Base-by-base conservation (phyloP, 2,329 filamentous ascomycete genomes). In the Stagonosporopsis chrysanthemi region DNA sequence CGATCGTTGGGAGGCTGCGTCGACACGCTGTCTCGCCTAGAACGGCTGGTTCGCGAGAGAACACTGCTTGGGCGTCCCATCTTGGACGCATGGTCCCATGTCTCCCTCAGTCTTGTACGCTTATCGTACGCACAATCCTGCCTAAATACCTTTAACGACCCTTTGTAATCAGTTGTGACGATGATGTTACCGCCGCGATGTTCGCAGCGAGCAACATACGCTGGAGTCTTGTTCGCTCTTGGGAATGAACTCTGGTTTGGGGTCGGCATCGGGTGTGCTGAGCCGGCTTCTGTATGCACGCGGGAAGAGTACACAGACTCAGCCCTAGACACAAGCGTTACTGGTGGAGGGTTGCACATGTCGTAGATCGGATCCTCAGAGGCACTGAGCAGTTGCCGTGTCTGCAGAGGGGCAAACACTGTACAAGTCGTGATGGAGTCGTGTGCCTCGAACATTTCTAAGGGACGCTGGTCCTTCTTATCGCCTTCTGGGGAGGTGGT, bases 361-460 rank as follows among this genome's bases (percentile, higher is more conserved):
- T 97, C 93, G 74, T 92, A 99, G n/a, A 99, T 86, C 1, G 95
- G 93, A 72, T 99, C 93, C 52, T 91, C 90, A 0, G 92, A 96
- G 14, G 86, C 84, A 47, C 90, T 88, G 0, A 99, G 83, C 2
- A 95, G 81, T 69, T 90, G 88, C 55, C 91, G 86, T 11, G 92
- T 92, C 67, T 86, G 87, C 0, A 86, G 85, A 0, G 95, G 94
- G 0, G 94, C 94, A 70, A 97, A 89, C 4, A 95, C 79, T 2
- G 94, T 91, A n/a, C 88, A 90, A 0, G 94, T 98, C 3, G 97
- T 93, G 57, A 96, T 91, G 22, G 91, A 88, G 0, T 90, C 87
- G 72, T 97, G 92, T 0, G 94, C 93, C 69, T 97, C 92, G 64
- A 99, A 97, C 65, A 89, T 89, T 75, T 99, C 95, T 64, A 91